Conservation (phyloP, 495 filamentous ascomycete genomes). For the Neurospora sp. region DNA sequence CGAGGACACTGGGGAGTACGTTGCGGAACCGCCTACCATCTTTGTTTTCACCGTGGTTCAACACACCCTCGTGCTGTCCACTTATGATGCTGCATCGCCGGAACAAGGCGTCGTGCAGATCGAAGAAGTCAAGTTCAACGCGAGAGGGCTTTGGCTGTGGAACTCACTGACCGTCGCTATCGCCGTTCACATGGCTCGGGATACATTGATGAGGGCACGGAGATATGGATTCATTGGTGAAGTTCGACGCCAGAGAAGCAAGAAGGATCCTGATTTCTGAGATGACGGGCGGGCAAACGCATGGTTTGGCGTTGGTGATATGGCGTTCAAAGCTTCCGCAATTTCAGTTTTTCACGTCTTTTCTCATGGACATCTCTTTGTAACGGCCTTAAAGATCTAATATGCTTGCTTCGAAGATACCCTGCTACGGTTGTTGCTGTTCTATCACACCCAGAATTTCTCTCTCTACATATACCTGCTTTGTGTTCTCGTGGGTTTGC, state of each 20-base stretch:
- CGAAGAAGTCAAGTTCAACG: slow-evolving; percentile 13
- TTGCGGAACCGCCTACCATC: slow-evolving; percentile 15
- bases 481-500: neutral
- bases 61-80: slow-evolving; percentile 19
- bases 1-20: neutral
- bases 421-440: neutral
- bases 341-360: neutral
- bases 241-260: neutral
- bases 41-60: slow-evolving; percentile 20
- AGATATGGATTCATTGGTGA: neutral
- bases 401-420: neutral
- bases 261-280: slow-evolving; percentile 18
- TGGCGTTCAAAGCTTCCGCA: neutral
- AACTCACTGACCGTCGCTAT: slow-evolving; percentile 24
- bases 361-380: neutral
- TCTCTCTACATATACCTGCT: neutral
- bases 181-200: slow-evolving; percentile 16
- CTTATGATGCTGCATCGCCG: slow-evolving; percentile 10
- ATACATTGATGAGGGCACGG: slow-evolving; percentile 8
- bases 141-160: slow-evolving; percentile 23
- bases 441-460: neutral
- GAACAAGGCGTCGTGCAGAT: slow-evolving; percentile 13
- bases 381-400: neutral
- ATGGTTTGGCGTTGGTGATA: neutral
- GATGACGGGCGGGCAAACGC: neutral